phyloP scores from a whole-genome alignment of 2,329 filamentous ascomycete genomes.

The Fonsecaea multimorphosa region DNA sequence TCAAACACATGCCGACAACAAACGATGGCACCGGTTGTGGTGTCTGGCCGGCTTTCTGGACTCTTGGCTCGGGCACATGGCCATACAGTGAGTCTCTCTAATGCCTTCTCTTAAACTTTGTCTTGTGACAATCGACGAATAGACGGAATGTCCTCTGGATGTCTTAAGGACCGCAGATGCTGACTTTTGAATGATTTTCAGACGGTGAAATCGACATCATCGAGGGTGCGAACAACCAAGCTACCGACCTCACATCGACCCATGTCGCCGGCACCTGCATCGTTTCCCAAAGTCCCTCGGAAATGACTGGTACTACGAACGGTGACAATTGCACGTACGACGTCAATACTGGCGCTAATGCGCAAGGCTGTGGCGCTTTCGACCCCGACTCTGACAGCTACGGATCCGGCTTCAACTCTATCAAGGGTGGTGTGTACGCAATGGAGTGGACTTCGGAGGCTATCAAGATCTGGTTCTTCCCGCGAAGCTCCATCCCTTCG shows the following conservation, averaged over 20 bases:
- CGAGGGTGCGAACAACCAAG: slow-evolving; percentile 57
- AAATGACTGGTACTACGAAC: slow-evolving; percentile 56
- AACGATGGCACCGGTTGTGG: slow-evolving; percentile 48
- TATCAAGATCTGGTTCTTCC: slow-evolving; percentile 73
- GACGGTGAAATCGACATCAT: slow-evolving; percentile 60
- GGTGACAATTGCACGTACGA: slow-evolving; percentile 47
- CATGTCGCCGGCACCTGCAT: slow-evolving; percentile 55
- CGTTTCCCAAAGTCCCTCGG: slow-evolving; percentile 51
- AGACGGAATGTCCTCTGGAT: background rate
- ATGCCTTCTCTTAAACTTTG: background rate
- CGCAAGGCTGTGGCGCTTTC: slow-evolving; percentile 50
- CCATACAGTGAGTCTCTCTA: slow-evolving; percentile 38
- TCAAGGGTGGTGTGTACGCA: slow-evolving; percentile 64
- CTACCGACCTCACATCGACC: slow-evolving; percentile 52
- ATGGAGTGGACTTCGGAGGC: slow-evolving; percentile 74
- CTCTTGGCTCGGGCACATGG: slow-evolving; percentile 52
- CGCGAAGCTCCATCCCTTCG: slow-evolving; percentile 51
- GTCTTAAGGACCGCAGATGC: background rate
- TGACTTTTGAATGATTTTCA: slow-evolving; percentile 2
- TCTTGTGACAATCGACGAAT: background rate
- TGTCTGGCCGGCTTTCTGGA: slow-evolving; percentile 51
- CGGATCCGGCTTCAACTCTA: slow-evolving; percentile 60
- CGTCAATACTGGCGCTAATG: slow-evolving; percentile 45
- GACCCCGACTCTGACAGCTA: slow-evolving; percentile 45
- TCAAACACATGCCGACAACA: slow-evolving; percentile 54